A percentile compares a stretch with the other conserved stretches of the same genome.
These are phyloP conservation scores for Pterula multifida DNA, from an alignment of 1,284 basidiomycete species.

Conservation along the genomic window DNA sequence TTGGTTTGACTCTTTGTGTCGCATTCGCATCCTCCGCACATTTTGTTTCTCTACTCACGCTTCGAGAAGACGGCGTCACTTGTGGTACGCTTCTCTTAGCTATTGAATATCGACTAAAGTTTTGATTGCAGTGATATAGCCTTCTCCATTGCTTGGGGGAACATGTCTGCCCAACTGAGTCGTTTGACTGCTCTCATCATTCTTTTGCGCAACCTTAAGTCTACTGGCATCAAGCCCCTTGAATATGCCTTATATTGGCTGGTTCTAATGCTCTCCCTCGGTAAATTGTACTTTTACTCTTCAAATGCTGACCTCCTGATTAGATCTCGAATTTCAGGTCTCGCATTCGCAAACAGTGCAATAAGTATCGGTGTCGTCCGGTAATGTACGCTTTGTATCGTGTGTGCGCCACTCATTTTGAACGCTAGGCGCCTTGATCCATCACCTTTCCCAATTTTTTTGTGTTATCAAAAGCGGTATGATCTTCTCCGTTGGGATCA, in stretches of 20 bases:
- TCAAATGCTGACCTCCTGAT: conserved; percentile 2
- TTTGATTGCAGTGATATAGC: conserved; percentile 27
- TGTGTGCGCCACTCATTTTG: neutral
- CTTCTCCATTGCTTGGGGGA: conserved; percentile 36
- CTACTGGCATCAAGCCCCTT: conserved; percentile 18
- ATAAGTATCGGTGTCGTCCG: conserved; percentile 25
- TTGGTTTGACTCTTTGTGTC: conserved; percentile 33
- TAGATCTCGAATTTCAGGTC: conserved; percentile 24
- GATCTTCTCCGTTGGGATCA: conserved; percentile 11
- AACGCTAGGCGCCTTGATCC: conserved; percentile 6
- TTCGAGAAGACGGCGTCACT: conserved; percentile 17
- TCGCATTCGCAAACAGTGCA: conserved; percentile 31
- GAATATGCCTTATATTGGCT: conserved; percentile 25
- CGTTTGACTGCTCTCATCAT: conserved; percentile 31
- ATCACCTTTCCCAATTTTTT: conserved; percentile 12
- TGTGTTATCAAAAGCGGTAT: conserved; percentile 29
- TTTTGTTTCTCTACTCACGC: conserved; percentile 29
- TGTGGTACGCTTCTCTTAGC: conserved; percentile 35
- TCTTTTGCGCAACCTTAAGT: conserved; percentile 28
- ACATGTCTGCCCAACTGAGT: conserved; percentile 30
- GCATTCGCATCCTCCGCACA: conserved; percentile 29
- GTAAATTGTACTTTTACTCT: conserved; percentile 18
- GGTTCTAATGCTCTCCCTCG: conserved; percentile 24
- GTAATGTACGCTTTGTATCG: conserved; percentile 12
- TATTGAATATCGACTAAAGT: neutral